phyloP scores from a whole-genome alignment of 495 filamentous ascomycete species.

The Aspergillus asperescens region DNA sequence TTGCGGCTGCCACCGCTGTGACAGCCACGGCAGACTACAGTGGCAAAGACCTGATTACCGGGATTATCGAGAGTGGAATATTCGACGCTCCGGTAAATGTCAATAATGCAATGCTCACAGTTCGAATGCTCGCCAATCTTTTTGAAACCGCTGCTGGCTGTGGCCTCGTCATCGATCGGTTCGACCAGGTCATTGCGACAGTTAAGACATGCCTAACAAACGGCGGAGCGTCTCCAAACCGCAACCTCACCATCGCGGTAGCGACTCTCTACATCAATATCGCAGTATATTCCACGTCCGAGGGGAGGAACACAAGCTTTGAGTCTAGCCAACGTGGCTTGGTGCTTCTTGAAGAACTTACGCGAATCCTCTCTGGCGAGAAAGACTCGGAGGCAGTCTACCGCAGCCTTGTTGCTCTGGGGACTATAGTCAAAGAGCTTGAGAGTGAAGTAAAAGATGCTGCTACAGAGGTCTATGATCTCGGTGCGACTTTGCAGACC shows the following conservation, averaged over 20 bases:
- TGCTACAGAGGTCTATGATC: slow-evolving; percentile 45
- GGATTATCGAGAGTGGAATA: slow-evolving; percentile 45
- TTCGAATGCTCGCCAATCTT: slow-evolving; percentile 79
- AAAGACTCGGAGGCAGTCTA: slow-evolving; percentile 79
- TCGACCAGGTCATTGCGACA: slow-evolving; percentile 52
- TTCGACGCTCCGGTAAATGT: slow-evolving; percentile 52
- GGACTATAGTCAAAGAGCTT: slow-evolving; percentile 56
- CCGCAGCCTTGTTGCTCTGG: slow-evolving; percentile 73
- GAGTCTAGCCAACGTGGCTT: slow-evolving; percentile 54
- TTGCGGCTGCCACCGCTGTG: slow-evolving; percentile 59
- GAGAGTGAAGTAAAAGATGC: slow-evolving; percentile 46
- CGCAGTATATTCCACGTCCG: slow-evolving; percentile 54
- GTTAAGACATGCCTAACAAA: slow-evolving; percentile 43
- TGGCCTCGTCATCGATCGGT: slow-evolving; percentile 50
- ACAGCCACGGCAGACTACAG: slow-evolving; percentile 56
- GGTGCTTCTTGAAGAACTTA: slow-evolving; percentile 58
- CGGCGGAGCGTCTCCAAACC: slow-evolving; percentile 53
- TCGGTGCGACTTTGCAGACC: slow-evolving; percentile 32
- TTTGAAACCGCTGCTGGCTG: slow-evolving; percentile 73
- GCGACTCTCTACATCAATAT: slow-evolving; percentile 85
- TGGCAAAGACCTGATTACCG: slow-evolving; percentile 45
- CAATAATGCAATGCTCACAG: slow-evolving; percentile 82
- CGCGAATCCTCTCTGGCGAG: slow-evolving; percentile 54
- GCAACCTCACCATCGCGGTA: slow-evolving; percentile 74
- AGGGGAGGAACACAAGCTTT: slow-evolving; percentile 26